phyloP scores from a whole-genome alignment of 768 basidiomycete species.

The Psilocybe subaeruginosa region DNA sequence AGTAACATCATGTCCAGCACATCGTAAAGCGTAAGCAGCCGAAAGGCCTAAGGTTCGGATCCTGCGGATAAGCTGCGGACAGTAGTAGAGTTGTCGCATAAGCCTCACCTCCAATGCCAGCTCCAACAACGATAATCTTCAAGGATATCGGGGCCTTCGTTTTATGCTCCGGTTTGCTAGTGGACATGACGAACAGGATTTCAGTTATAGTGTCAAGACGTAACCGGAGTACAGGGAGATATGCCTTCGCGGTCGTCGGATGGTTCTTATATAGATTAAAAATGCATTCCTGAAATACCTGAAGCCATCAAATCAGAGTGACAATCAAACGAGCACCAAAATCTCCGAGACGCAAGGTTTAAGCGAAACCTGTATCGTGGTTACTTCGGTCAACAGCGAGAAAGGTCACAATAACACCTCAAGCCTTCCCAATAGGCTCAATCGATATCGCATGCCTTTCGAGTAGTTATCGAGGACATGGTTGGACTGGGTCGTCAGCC shows the following conservation, averaged over 20 bases:
- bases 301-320: neutral
- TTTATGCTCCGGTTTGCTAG: neutral
- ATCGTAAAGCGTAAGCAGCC: constrained; percentile 2
- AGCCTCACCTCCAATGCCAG: neutral
- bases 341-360: neutral
- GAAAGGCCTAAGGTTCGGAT: neutral
- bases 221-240: neutral
- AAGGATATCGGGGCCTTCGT: neutral
- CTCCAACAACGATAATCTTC: neutral
- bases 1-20: constrained; percentile 4
- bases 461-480: neutral
- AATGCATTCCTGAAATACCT: neutral
- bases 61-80: neutral
- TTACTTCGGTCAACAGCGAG: neutral
- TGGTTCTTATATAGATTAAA: neutral
- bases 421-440: neutral
- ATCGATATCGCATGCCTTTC: neutral
- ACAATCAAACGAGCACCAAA: neutral
- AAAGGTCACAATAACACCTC: neutral
- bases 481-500: neutral
- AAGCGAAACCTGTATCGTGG: neutral
- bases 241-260: neutral
- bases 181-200: neutral
- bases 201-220: neutral
- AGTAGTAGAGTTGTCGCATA: neutral